Evolutionary conservation across 1,284 basidiomycete species (phyloP), one percentile per base, ranked within the genome.

Genomic region (Phenoliferia sp.): DNA sequence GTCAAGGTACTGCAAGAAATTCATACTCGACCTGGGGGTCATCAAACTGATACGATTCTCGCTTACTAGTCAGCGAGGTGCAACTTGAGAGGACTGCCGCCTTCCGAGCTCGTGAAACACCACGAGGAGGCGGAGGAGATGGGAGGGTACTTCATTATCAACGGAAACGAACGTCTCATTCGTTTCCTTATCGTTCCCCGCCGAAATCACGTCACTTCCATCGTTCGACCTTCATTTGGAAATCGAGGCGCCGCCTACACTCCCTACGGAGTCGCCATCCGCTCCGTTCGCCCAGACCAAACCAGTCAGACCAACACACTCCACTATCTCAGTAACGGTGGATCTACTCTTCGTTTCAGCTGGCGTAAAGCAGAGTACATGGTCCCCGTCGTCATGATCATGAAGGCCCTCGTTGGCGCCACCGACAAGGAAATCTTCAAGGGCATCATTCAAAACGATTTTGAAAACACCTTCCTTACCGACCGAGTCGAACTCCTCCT

Each of bases 281-380:
- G 96, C 59, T 95, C 93, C 77, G 91, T 95, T 28, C 87, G 94
- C 48, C 86, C 86, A 0, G 94, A 98, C 80, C 92, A 97, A 79
- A 90, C 91, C 16, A 89, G 89, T 68, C 87, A 88, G 69, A 99
- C 96, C 63, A 99, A 99, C 80, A 93, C 91, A 22, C 85, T 99
- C 48, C 96, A 99, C 79, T 99, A 99, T 79, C 88, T 99, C 39
- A 89, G 92, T 26, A 97, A 96, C 77, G 96, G 96, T 56, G 94
- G 88, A 73, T 90, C 94, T 17, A 99, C 94, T 82, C 81, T 99
- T 29, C 88, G 96, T 28, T 99, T 99, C 82, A 93, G 88, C 77
- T 98, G 92, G 93, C 83, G 94, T 63, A 99, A 99, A 81, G 92
- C 96, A 78, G 96, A 99, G 84, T 99, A 97, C 81, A 94, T 98